Percentiles rank a stretch among this genome's conserved stretches.
These are phyloP conservation scores for Biscogniauxia marginata DNA, from an alignment of 2,329 filamentous ascomycete species.

Conservation along the genomic window DNA sequence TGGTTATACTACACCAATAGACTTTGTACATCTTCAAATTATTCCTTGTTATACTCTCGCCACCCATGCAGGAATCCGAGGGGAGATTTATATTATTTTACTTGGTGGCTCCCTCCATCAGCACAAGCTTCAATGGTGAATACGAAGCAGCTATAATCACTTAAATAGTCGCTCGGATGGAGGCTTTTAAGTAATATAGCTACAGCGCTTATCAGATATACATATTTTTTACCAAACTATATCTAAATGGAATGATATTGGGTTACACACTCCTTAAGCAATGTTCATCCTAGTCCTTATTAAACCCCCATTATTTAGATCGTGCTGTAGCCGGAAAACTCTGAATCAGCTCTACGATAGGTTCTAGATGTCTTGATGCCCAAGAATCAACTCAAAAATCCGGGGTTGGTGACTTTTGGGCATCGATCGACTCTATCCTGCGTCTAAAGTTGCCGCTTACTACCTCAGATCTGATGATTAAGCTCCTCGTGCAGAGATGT, in stretches of 20 bases:
- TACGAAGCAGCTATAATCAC: not conserved
- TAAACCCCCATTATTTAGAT: not conserved
- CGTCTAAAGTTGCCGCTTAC: not conserved
- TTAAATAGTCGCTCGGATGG: not conserved
- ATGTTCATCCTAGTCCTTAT: not conserved
- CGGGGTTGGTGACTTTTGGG: not conserved
- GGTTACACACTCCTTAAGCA: not conserved
- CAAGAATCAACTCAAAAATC: not conserved
- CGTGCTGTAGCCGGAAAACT: not conserved
- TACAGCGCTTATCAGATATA: too few species aligned
- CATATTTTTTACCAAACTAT: too few species aligned
- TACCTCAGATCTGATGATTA: not conserved
- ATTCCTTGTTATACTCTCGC: not conserved
- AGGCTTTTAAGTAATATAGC: not conserved
- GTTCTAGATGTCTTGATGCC: not conserved
- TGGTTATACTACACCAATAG: too few species aligned
- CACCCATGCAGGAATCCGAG: not conserved
- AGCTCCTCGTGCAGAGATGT: not conserved
- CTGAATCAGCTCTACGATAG: not conserved
- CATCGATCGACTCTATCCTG: not conserved
- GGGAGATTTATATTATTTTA: too few species aligned
- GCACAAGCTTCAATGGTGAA: not conserved
- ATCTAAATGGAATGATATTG: not conserved
- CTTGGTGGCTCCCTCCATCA: too few species aligned
- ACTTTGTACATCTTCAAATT: not conserved